Base-by-base conservation (phyloP, 2,329 filamentous ascomycete species). In the Hymenotorrendiella dingleyae region DNA sequence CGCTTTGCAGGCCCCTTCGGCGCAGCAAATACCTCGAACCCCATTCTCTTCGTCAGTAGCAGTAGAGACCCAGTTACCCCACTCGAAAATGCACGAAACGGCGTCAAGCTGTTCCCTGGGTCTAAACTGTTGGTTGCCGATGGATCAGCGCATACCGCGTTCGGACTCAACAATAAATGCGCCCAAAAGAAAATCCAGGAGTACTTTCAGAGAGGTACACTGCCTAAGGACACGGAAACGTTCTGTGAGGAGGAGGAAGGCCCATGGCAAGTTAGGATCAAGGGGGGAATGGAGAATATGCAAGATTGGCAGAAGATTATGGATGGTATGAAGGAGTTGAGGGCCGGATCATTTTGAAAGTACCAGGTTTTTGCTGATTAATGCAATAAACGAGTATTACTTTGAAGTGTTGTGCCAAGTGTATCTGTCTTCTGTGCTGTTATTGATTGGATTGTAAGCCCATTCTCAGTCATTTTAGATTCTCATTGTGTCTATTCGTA, bases 11-110 rank as follows among this genome's bases (percentile, higher is more conserved):
- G 33, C 1, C 54, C 56, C 0, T 61, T 58, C 23, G 48, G 52
- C 21, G 57, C 50, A 16, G 55, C 54, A 33, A n/a, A n/a, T n/a
- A 62, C 57, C 4, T 56, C 50, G 23, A 51, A 55, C 23, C 59
- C 58, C 4, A 61, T 61, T 16, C 54, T 62, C 12, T 62, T 57
- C 32, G 42, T 60, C 22, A 52, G 53, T 21, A 59, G 59, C 20
- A 53, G 54, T 21, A 51, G 52, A n/a, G 59, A 62, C 42, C 60
- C 59, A 21, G 46, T 60, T n/a, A 42, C 57, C 19, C 58, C 59
- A 1, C 49, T 61, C 11, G 12, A 9, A 4, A 36, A 29, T 10
- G 14, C 14, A 9, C 10, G 14, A 9, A 26, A 17, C 24, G 23
- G 22, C 7, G 10, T 17, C 22, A 6, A 20, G 21, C 8, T 40